These are phyloP conservation scores for Periglandula ipomoeae DNA, from an alignment of 2,329 filamentous ascomycete species.

Conservation along the genomic window DNA sequence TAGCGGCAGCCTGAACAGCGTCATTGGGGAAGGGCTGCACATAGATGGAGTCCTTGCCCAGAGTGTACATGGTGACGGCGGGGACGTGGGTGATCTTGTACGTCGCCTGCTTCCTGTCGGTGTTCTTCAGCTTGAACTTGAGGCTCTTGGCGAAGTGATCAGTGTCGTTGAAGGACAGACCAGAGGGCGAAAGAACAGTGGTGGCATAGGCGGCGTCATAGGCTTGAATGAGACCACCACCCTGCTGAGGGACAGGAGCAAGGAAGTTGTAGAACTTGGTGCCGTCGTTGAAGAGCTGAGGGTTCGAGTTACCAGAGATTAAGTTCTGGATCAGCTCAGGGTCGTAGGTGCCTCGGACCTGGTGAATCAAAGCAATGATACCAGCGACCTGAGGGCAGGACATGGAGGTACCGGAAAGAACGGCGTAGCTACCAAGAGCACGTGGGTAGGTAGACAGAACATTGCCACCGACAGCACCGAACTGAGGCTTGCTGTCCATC, in stretches of 20 bases:
- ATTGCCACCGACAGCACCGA: conserved; percentile 45
- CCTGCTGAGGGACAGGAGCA: conserved; percentile 51
- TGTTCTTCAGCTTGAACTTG: conserved; percentile 49
- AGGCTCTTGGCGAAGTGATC: conserved; percentile 40
- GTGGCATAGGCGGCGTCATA: conserved; percentile 48
- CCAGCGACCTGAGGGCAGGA: conserved; percentile 46
- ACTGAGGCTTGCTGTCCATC: conserved; percentile 45
- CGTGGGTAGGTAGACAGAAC: conserved; percentile 49
- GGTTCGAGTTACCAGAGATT: conserved; percentile 39
- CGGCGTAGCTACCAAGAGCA: conserved; percentile 37
- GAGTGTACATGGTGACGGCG: conserved; percentile 45
- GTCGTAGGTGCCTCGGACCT: conserved; percentile 41
- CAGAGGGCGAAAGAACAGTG: conserved; percentile 43
- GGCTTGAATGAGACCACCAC: conserved; percentile 50
- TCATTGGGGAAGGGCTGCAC: conserved; percentile 37
- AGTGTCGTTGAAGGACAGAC: conserved; percentile 56
- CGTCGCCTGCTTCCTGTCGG: conserved; percentile 35
- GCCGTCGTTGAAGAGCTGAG: conserved; percentile 39
- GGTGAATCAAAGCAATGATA: conserved; percentile 43
- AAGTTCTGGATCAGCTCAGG: conserved; percentile 40
- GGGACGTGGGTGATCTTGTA: conserved; percentile 43
- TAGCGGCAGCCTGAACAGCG: conserved; percentile 30
- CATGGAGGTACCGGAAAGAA: conserved; percentile 52
- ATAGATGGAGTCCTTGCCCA: conserved; percentile 21
- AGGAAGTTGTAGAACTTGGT: conserved; percentile 26